Base-by-base conservation (phyloP, 805 yeast species). In the Jamesozyma lodderae region DNA sequence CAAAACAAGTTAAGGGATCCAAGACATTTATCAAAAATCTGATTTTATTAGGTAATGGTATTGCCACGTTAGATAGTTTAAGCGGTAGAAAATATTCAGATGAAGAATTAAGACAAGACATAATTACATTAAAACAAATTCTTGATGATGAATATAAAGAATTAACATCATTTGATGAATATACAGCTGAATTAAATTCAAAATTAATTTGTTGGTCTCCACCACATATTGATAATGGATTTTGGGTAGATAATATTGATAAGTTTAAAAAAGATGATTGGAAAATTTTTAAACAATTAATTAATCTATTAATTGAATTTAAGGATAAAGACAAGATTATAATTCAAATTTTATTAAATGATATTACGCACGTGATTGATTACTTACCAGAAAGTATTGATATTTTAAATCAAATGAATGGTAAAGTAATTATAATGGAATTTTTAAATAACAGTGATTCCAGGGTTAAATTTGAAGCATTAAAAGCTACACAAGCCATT, bases 81-180 rank as follows among this genome's bases (percentile, higher is more conserved):
- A 73, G 77, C 47, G 90, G 83, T 43, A 71, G 97, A 53, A 92
- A 92, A 62, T 88, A 95, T 80, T 81, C 94, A 5, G 98, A 92
- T 59, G 92, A 85, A 45, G 98, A 92, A 59, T 73, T 92, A 51
- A 74, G 82, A 33, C 67, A 66, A 15, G 96, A 87, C 58, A 72
- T 92, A 48, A 67, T 65, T 17, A 57, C 63, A 23, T 67, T 92
- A 46, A 64, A 69, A 41, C 75, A 69, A 25, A 66, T 68, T n/a
- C 70, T 90, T 46, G 77, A 76, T 45, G 81, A 77, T 21, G 80
- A 85, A 35, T 87, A 81, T 44, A 73, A 79, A 35, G 77, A 75
- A 48, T 73, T 92, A 67, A 81, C 96, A 4, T 86, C 95, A 1
- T 84, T 90, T 59, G 97, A 92, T 55, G 96, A 88, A 59, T 92